A percentile compares a stretch with the other conserved stretches of the same genome.
Evolutionary conservation across 2,329 filamentous ascomycete species (phyloP).

Genomic region (Botrytis tulipae): DNA sequence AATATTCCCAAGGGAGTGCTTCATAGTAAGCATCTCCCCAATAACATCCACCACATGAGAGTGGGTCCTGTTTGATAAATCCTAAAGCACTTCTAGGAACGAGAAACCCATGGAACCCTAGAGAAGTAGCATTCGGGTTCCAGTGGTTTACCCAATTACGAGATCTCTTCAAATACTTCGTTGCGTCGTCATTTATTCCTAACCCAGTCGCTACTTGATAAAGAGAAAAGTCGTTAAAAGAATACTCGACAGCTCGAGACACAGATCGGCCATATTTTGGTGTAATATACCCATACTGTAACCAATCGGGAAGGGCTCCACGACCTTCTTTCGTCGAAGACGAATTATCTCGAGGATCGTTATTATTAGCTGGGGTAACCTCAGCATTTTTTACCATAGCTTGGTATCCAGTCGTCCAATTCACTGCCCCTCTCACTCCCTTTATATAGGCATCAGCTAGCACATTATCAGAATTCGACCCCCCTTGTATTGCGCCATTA

Average conservation of each 20-base stretch:
- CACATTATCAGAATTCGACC: conserved; percentile 69
- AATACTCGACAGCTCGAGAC: conserved; percentile 65
- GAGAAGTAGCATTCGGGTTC: conserved; percentile 55
- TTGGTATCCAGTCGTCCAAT: conserved; percentile 61
- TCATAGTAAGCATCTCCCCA: conserved; percentile 54
- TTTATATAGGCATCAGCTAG: conserved; percentile 72
- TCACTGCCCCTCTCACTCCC: conserved; percentile 56
- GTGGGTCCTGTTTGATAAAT: conserved; percentile 48
- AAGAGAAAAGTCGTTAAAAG: conserved; percentile 66
- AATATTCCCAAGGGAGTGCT: conserved; percentile 55
- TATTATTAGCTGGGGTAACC: conserved; percentile 56
- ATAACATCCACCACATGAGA: conserved; percentile 52
- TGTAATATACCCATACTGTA: conserved; percentile 63
- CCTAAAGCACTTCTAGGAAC: conserved; percentile 54
- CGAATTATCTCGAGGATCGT: conserved; percentile 51
- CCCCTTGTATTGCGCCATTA: conserved; percentile 68
- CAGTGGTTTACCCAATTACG: conserved; percentile 73
- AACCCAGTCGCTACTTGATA: conserved; percentile 63
- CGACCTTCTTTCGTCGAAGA: conserved; percentile 66
- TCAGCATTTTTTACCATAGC: conserved; percentile 68
- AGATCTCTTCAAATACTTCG: conserved; percentile 61
- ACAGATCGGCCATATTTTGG: conserved; percentile 60
- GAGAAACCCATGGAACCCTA: conserved; percentile 64
- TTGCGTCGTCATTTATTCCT: conserved; percentile 55
- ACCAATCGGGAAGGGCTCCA: conserved; percentile 68